Evolutionary conservation across 2,329 filamentous ascomycete genomes (phyloP).

Genomic region (Zymoseptoria tritici): DNA sequence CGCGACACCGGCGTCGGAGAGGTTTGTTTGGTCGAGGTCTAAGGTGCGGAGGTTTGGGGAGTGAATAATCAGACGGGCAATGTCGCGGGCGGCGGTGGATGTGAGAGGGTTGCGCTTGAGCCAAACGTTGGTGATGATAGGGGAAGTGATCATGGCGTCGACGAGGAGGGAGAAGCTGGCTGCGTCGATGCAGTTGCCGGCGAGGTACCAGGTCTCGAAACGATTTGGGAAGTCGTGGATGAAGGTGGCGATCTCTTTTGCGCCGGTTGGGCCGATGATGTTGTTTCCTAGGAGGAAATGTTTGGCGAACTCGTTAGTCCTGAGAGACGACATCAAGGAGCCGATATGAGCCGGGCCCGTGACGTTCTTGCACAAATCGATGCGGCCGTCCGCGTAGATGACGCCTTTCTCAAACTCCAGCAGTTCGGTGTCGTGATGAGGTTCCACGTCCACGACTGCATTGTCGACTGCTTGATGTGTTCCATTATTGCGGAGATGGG

Average conservation of each 20-base stretch:
- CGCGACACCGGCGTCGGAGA: too few species aligned
- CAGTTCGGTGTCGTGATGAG: conserved; percentile 28
- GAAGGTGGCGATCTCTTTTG: conserved; percentile 41
- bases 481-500: conserved; percentile 27
- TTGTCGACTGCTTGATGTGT: conserved; percentile 19
- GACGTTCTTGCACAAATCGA: conserved; percentile 52
- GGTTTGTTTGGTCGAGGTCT: too few species aligned
- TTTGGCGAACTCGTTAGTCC: conserved; percentile 40
- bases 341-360: conserved; percentile 47
- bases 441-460: conserved; percentile 26
- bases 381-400: conserved; percentile 46
- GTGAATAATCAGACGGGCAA: conserved; percentile 15
- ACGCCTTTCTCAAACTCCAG: conserved; percentile 36
- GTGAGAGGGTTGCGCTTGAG: conserved; percentile 49
- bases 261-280: conserved; percentile 46
- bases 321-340: conserved; percentile 44
- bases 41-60: too few species aligned
- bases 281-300: conserved; percentile 51
- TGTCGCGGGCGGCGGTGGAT: conserved; percentile 31
- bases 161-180: conserved; percentile 38
- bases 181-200: conserved; percentile 47
- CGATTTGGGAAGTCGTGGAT: conserved; percentile 39
- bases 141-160: conserved; percentile 39
- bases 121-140: conserved; percentile 45
- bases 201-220: conserved; percentile 51